These are phyloP conservation scores for Taxillus chinensis DNA, from an alignment of 164 flowering plant genomes.

Conservation along the genomic window DNA sequence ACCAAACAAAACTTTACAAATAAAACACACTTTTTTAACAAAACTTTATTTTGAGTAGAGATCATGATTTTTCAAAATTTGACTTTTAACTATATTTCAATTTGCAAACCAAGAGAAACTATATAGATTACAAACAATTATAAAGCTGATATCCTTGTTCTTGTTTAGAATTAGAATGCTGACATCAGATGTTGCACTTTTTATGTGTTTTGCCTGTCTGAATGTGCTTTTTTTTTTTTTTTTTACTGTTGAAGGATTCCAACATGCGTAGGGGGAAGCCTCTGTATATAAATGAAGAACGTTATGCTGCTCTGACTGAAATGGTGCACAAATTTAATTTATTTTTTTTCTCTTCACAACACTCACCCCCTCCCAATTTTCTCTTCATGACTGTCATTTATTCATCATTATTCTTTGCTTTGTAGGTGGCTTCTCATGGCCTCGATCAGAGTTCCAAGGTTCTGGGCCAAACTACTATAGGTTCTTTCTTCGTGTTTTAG, in stretches of 20 bases:
- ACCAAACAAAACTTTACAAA: too few species aligned
- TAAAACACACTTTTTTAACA: too few species aligned
- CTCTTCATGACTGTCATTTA: too few species aligned
- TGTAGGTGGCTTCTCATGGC: constrained; percentile 90
- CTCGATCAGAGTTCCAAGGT: constrained; percentile 83
- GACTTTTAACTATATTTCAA: too few species aligned
- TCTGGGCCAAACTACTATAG: constrained; percentile 67
- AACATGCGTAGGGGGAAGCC: constrained; percentile 83
- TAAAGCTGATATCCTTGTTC: too few species aligned
- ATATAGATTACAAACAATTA: too few species aligned
- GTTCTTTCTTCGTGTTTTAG: constrained; percentile 39
- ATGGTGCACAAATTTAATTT: constrained; percentile 38
- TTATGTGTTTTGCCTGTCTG: neutral
- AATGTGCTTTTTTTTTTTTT: neutral
- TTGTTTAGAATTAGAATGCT: too few species aligned
- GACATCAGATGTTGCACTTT: too few species aligned
- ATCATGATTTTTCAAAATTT: too few species aligned
- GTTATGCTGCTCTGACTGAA: constrained; percentile 73
- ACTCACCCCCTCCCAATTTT: neutral
- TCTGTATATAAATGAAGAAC: constrained; percentile 74
- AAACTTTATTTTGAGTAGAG: too few species aligned
- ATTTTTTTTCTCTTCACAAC: neutral
- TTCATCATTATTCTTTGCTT: neutral
- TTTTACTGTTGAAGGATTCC: constrained; percentile 47
- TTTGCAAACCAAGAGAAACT: too few species aligned